Evolutionary conservation across 1,284 basidiomycete species (phyloP).

Genomic region (Rhodotorula sp.): DNA sequence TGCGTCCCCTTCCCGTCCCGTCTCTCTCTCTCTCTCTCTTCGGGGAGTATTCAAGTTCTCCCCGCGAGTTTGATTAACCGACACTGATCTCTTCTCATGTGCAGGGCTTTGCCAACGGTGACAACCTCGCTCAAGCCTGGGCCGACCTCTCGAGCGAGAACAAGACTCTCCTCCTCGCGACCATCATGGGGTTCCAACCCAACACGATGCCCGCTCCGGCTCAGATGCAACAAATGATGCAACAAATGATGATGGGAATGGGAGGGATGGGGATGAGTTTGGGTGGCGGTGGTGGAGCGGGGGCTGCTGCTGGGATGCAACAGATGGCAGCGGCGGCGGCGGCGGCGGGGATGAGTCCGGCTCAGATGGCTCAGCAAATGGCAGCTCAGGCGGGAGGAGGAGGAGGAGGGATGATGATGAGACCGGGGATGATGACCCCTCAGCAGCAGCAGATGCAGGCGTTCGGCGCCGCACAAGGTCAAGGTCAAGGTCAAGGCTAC

Average conservation of each 20-base stretch:
- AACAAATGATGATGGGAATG: conserved; percentile 15
- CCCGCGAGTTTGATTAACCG: no score
- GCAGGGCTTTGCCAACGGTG: conserved; percentile 56
- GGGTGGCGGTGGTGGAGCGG: conserved; percentile 50
- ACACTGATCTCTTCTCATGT: neutral
- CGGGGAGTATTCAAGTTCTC: no score
- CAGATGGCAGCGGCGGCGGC: conserved; percentile 7
- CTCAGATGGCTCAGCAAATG: conserved; percentile 3
- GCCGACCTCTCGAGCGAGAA: conserved; percentile 41
- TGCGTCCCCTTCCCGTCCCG: conserved; percentile 38
- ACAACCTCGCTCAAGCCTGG: conserved; percentile 68
- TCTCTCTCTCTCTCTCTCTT: no score
- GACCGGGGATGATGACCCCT: no score
- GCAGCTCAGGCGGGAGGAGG: conserved; percentile 2
- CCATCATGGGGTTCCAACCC: conserved; percentile 44
- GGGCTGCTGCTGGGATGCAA: neutral
- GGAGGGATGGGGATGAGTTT: conserved; percentile 19
- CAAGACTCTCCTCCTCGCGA: conserved; percentile 43
- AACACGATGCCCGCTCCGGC: conserved; percentile 16
- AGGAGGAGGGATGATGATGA: no score
- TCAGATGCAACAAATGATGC: conserved; percentile 27
- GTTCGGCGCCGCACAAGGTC: no score
- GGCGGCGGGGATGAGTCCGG: neutral
- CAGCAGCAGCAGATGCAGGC: neutral
- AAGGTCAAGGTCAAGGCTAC: no score